Evolutionary conservation across 208 protist species (phyloP).

Genomic region (Wallacemonas sp.): DNA sequence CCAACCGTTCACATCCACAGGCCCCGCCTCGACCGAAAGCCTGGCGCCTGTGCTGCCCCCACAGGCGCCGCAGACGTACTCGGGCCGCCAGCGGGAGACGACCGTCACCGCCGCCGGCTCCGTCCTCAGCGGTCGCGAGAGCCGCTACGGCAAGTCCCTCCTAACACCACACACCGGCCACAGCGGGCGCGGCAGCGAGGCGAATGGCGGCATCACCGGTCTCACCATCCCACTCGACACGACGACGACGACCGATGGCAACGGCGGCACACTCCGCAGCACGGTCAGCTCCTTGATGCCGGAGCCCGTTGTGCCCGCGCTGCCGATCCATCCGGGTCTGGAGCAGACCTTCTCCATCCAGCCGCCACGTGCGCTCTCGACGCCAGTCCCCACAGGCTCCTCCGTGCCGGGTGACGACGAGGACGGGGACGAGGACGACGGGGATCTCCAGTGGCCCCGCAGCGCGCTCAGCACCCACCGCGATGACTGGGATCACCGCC

Average conservation of each 20-base stretch:
- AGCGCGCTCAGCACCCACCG: not conserved
- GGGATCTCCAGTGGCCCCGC: not conserved
- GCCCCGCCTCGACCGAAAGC: not conserved
- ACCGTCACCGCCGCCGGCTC: not conserved
- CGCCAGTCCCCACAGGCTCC: too few relatives aligned
- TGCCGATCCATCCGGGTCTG: not conserved
- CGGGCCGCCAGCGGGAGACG: too few relatives aligned
- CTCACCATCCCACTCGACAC: not conserved
- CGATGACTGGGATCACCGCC: too few relatives aligned
- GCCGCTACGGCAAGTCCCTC: not conserved
- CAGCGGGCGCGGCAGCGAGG: not conserved
- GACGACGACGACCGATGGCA: slow-evolving; percentile 1
- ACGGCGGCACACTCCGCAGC: not conserved
- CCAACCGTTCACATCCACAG: not conserved
- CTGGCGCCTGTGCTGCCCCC: not conserved
- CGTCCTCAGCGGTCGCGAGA: not conserved
- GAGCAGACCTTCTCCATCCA: too few relatives aligned
- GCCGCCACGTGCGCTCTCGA: not conserved
- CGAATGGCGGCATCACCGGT: not conserved
- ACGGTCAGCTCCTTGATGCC: slow-evolving; percentile 9
- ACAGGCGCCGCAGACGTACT: not conserved
- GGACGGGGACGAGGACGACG: not conserved
- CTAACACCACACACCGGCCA: not conserved
- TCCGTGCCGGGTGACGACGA: not conserved
- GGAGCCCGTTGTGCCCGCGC: not conserved